Evolutionary conservation across 2,329 filamentous ascomycete genomes (phyloP).

Genomic region (Pseudopyrenochaeta lycopersici): DNA sequence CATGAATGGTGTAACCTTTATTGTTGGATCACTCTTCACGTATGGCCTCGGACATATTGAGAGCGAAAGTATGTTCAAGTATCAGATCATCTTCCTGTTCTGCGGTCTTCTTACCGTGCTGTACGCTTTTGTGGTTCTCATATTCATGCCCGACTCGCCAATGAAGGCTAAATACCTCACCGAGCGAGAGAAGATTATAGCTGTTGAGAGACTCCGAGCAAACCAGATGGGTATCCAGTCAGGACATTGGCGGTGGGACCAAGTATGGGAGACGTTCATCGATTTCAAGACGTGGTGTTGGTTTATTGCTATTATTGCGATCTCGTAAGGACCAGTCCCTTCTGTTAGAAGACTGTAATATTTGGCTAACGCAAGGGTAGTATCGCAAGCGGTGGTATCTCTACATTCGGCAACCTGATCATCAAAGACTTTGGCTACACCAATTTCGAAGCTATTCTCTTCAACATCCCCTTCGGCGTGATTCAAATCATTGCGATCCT

Average conservation of each 20-base stretch:
- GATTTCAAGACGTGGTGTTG: slow-evolving; percentile 53
- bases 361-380: slow-evolving; percentile 36
- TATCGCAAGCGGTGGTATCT: slow-evolving; percentile 70
- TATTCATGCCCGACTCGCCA: slow-evolving; percentile 57
- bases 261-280: slow-evolving; percentile 29
- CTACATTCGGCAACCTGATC: slow-evolving; percentile 67
- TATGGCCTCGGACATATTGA: slow-evolving; percentile 66
- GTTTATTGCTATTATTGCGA: slow-evolving; percentile 62
- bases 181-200: slow-evolving; percentile 26
- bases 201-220: slow-evolving; percentile 26
- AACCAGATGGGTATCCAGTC: slow-evolving; percentile 67
- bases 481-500: slow-evolving; percentile 60
- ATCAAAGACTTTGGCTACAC: slow-evolving; percentile 66
- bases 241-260: slow-evolving; percentile 79
- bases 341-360: slow-evolving; percentile 25
- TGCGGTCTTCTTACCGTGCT: slow-evolving; percentile 55
- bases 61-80: slow-evolving; percentile 53
- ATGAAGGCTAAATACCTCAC: slow-evolving; percentile 44
- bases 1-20: slow-evolving; percentile 68
- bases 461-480: slow-evolving; percentile 68
- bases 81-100: slow-evolving; percentile 57
- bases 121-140: slow-evolving; percentile 52
- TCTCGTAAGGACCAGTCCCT: slow-evolving; percentile 29
- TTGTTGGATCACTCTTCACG: slow-evolving; percentile 65
- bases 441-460: slow-evolving; percentile 62